A percentile compares a stretch with the other conserved stretches of the same genome.
Evolutionary conservation across 306 rosid genomes (phyloP).

Genomic region (Albizia julibrissin): DNA sequence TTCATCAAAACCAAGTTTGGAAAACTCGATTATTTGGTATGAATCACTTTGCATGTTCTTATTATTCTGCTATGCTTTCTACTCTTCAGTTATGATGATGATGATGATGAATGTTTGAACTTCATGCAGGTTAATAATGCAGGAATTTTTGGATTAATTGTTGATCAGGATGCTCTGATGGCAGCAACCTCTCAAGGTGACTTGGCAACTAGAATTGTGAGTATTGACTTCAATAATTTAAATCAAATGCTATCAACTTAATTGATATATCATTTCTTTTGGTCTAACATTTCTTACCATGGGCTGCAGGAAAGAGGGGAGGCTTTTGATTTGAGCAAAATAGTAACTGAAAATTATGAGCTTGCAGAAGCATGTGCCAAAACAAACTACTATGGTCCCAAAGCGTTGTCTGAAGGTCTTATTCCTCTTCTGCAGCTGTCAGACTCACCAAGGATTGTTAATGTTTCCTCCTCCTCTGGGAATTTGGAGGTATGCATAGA

Average conservation of each 20-base stretch:
- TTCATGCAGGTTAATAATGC: too few relatives aligned
- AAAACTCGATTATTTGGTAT: constrained; percentile 34
- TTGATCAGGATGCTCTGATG: too few relatives aligned
- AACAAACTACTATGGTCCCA: constrained; percentile 54
- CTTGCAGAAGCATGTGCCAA: constrained; percentile 34
- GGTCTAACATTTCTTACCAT: not conserved
- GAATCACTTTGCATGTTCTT: too few relatives aligned
- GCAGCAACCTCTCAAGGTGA: too few relatives aligned
- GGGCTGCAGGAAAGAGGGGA: not conserved
- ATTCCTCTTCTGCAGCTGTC: constrained; percentile 53
- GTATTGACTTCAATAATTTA: too few relatives aligned
- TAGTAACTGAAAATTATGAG: constrained; percentile 3
- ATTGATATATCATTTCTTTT: too few relatives aligned
- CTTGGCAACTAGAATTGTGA: too few relatives aligned
- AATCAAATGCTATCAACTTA: too few relatives aligned
- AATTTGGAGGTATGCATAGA: constrained; percentile 33
- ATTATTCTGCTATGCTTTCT: too few relatives aligned
- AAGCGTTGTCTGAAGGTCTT: constrained; percentile 40
- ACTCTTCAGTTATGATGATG: too few relatives aligned
- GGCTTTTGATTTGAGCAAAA: constrained; percentile 4
- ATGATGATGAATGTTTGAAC: too few relatives aligned
- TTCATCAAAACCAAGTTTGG: constrained; percentile 40
- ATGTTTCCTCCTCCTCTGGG: constrained; percentile 39
- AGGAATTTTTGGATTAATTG: too few relatives aligned
- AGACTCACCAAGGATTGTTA: constrained; percentile 52